Evolutionary conservation across 768 basidiomycete genomes (phyloP).

Genomic region (Chalciporus piperatus): DNA sequence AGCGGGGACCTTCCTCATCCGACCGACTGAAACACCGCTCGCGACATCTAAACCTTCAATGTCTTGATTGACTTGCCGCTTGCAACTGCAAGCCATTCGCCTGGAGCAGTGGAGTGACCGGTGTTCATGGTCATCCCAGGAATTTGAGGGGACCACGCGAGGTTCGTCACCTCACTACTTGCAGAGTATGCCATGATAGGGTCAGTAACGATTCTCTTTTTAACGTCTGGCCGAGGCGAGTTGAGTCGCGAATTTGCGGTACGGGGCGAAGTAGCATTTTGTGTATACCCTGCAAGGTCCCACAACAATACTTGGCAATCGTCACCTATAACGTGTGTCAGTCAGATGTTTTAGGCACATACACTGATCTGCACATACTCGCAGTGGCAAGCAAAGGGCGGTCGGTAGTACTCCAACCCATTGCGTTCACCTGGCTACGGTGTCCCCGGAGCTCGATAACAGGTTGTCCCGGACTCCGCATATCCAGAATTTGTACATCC

Average conservation of each 20-base stretch:
- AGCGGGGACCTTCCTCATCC: background rate
- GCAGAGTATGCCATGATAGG: constrained; percentile 86
- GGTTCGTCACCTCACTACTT: constrained; percentile 71
- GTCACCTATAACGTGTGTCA: constrained; percentile 55
- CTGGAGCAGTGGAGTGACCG: constrained; percentile 68
- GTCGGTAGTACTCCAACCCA: constrained; percentile 88
- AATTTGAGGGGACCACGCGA: constrained; percentile 89
- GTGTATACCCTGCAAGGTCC: constrained; percentile 74
- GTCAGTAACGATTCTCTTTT: constrained; percentile 68
- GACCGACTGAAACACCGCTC: background rate
- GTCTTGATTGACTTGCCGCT: constrained; percentile 81
- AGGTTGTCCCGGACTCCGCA: constrained; percentile 94
- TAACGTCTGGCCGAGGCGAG: constrained; percentile 79
- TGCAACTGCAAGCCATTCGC: constrained; percentile 86
- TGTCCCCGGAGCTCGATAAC: constrained; percentile 91
- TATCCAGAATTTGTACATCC: constrained; percentile 92
- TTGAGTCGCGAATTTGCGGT: constrained; percentile 66
- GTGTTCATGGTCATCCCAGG: constrained; percentile 72
- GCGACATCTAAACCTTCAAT: constrained; percentile 60
- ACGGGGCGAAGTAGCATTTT: constrained; percentile 65
- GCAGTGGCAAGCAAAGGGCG: constrained; percentile 85
- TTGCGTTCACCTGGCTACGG: constrained; percentile 74
- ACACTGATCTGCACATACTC: constrained; percentile 45
- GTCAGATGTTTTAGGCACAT: background rate
- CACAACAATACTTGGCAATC: constrained; percentile 93